A percentile compares a stretch with the other conserved stretches of the same genome.
Evolutionary conservation across 1,139 yeast species (phyloP).

Genomic region (Entelexis sorbosivorans): DNA sequence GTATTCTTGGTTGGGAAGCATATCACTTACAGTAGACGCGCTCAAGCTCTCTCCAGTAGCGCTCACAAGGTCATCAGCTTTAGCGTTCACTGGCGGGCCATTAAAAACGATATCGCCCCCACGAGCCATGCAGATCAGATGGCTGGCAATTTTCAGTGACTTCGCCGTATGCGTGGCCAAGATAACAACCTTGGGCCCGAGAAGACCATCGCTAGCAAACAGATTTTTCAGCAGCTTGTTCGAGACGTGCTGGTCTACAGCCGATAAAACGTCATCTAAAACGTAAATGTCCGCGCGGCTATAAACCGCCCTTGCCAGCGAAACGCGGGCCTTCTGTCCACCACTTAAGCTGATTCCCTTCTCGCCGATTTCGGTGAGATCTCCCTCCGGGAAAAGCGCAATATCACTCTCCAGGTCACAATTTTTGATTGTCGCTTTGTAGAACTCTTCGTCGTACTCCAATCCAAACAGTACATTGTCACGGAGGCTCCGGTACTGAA

Average conservation of each 20-base stretch:
- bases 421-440: slow-evolving; percentile 56
- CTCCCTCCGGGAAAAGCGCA: slow-evolving; percentile 65
- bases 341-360: slow-evolving; percentile 82
- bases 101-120: slow-evolving; percentile 1
- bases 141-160: slow-evolving; percentile 56
- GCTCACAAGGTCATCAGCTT: not conserved
- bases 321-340: slow-evolving; percentile 80
- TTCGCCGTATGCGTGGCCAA: slow-evolving; percentile 70
- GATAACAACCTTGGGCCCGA: slow-evolving; percentile 57
- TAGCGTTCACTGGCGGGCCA: not conserved
- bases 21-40: not conserved
- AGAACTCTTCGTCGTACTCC: slow-evolving; percentile 55
- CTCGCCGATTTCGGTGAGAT: slow-evolving; percentile 75
- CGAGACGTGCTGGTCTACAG: slow-evolving; percentile 83
- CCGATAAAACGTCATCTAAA: slow-evolving; percentile 68
- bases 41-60: not conserved
- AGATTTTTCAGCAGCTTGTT: slow-evolving; percentile 49
- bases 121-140: slow-evolving; percentile 34
- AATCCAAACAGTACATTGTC: slow-evolving; percentile 77
- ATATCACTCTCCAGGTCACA: slow-evolving; percentile 66
- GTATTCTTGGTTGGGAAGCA: not conserved
- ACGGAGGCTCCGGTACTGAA: slow-evolving; percentile 59
- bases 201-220: slow-evolving; percentile 51
- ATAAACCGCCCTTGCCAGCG: slow-evolving; percentile 80
- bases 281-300: slow-evolving; percentile 71